These are phyloP conservation scores for Chlorella sp. DNA, from an alignment of 139 green algal species.

Conservation along the genomic window DNA sequence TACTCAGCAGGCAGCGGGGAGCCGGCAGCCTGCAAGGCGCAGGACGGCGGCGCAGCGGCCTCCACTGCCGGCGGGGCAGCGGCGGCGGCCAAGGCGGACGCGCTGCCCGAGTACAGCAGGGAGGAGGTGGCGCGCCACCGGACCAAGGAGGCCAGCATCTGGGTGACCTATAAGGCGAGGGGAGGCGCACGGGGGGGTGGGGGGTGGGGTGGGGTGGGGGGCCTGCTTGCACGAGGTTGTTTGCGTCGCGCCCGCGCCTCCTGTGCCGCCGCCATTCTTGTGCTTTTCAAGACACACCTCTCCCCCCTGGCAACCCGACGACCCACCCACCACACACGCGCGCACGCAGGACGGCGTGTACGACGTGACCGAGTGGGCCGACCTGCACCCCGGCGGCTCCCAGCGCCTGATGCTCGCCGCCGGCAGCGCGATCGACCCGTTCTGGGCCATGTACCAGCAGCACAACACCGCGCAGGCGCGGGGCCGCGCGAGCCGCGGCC, in stretches of 20 bases:
- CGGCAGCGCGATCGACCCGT: constrained; percentile 83
- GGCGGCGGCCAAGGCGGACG: neutral
- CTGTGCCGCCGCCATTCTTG: too few relatives aligned
- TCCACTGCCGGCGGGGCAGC: neutral
- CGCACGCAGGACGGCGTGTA: constrained; percentile 75
- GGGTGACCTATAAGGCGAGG: constrained; percentile 80
- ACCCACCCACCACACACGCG: neutral
- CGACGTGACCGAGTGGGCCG: constrained; percentile 74
- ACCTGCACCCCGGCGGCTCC: constrained; percentile 59
- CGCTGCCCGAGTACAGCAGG: constrained; percentile 34
- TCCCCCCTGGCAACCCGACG: neutral
- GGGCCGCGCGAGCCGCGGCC: too few relatives aligned
- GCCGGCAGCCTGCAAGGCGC: constrained; percentile 6
- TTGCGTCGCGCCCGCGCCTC: too few relatives aligned
- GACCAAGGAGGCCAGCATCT: constrained; percentile 66
- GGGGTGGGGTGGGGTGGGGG: neutral
- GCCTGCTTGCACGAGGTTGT: too few relatives aligned
- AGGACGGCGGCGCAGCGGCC: neutral
- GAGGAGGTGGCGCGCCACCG: constrained; percentile 83
- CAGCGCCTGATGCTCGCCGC: constrained; percentile 84
- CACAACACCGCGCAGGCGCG: constrained; percentile 66
- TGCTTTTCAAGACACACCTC: neutral
- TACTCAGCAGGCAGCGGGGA: constrained; percentile 4
- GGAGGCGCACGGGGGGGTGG: neutral
- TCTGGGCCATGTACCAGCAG: constrained; percentile 89